Evolutionary conservation across 495 filamentous ascomycete genomes (phyloP), one percentile per base, ranked within the genome.

Genomic region (Neurospora hispaniola): DNA sequence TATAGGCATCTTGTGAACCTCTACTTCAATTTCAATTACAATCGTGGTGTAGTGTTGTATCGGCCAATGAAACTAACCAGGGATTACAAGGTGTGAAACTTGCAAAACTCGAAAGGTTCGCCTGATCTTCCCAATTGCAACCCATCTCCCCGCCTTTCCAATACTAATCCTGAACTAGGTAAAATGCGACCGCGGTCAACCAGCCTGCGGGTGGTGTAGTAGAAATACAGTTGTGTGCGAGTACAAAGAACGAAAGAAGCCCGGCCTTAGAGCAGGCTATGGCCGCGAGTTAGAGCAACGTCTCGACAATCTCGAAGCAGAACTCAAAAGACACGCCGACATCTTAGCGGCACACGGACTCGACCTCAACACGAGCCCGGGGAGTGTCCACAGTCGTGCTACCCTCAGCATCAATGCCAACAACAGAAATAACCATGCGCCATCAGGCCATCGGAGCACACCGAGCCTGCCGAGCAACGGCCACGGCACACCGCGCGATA

Each of bases 191-290:
- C 90, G 93, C 31, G 88, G 90, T 11, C 92, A 94, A 72, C 94
- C 94, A 10, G 89, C 89, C 72, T 97, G 94, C 81, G 94, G 94
- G 62, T 96, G 94, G 93, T 97, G 94, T 78, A 85, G 85, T 75
- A 89, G 92, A 71, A 96, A 96, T 80, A 87, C 87, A 7, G 90
- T 92, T 54, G 46, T 84, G 38, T 96, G 93, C 82, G 91, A 94
- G 79, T 96, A 96, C 81, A 93, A 90, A 78, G 92, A 93, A 77
- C 87, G 93, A 23, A 95, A 94, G 83, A 95, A 95, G 80, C 93
- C 93, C 27, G 93, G 92, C 1, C 82, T 95, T 69, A 84, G 93
- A 73, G 94, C 94, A 69, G 94, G 94, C 2, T 97, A 96, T 79
- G 94, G 94, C 2, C 87, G 94, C 71, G 94, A 97, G 81, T 82